phyloP scores from a whole-genome alignment of 495 filamentous ascomycete species.

The Chlorociboria aeruginascens region DNA sequence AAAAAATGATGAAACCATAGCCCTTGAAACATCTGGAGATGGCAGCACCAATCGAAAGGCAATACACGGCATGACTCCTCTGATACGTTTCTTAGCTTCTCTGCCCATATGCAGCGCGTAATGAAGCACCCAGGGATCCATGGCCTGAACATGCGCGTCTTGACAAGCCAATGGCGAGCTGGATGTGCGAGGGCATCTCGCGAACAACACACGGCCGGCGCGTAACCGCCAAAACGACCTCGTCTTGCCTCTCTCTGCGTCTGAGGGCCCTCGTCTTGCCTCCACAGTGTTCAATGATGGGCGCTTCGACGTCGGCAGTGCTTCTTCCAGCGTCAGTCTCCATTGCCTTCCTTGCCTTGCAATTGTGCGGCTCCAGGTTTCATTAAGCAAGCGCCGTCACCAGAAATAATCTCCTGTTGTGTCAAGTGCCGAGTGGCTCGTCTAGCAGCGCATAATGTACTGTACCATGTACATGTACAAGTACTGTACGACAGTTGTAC shows the following conservation, averaged over 20 bases:
- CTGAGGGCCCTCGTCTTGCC: not conserved
- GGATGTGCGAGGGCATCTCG: not conserved
- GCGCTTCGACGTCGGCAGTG: constrained; percentile 19
- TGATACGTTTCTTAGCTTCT: constrained; percentile 1
- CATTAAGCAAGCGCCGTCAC: constrained; percentile 11
- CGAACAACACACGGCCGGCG: constrained; percentile 14
- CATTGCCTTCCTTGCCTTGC: not conserved
- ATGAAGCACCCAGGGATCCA: not conserved
- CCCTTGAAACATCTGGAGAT: constrained; percentile 12
- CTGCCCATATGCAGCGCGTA: constrained; percentile 18
- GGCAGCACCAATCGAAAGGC: constrained; percentile 7
- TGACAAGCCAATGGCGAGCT: constrained; percentile 5
- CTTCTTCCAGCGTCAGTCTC: constrained; percentile 12
- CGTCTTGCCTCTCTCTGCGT: not conserved
- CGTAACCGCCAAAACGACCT: constrained; percentile 11
- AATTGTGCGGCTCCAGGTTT: constrained; percentile 14
- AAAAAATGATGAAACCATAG: constrained; percentile 13
- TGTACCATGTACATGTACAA: too few relatives aligned
- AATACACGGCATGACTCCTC: constrained; percentile 11
- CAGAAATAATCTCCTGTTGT: constrained; percentile 4
- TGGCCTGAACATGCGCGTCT: constrained; percentile 9
- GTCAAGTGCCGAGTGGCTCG: not conserved
- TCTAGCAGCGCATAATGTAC: not conserved
- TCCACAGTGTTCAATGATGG: not conserved
- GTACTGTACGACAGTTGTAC: too few relatives aligned